Conservation (phyloP, 139 green algal species). For the Chlamydomonas sp. region DNA sequence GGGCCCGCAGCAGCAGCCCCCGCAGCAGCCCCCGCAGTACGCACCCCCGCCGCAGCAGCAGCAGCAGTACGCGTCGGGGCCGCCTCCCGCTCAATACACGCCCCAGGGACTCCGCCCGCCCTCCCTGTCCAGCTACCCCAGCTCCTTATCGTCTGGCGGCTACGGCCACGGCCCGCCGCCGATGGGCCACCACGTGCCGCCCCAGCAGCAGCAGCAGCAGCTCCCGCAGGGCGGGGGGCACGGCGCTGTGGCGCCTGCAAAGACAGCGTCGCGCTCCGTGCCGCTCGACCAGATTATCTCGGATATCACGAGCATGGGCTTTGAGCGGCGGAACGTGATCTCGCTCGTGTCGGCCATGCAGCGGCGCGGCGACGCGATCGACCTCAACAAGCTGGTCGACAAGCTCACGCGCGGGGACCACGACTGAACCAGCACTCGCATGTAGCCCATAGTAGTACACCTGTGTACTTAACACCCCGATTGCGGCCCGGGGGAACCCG, state of each 20-base stretch:
- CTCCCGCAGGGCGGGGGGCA: neutral
- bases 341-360: slow-evolving; percentile 54
- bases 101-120: too few relatives aligned
- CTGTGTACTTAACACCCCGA: too few relatives aligned
- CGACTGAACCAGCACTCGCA: too few relatives aligned
- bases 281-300: slow-evolving; percentile 65
- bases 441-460: too few relatives aligned
- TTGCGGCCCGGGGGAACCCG: too few relatives aligned
- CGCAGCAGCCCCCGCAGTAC: slow-evolving; percentile 3
- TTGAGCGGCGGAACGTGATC: slow-evolving; percentile 46
- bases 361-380: slow-evolving; percentile 53
- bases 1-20: slow-evolving; percentile 13
- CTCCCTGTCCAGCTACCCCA: too few relatives aligned
- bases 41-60: neutral
- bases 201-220: neutral
- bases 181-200: too few relatives aligned
- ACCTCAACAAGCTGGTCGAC: slow-evolving; percentile 79
- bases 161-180: too few relatives aligned
- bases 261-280: too few relatives aligned
- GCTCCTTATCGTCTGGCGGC: too few relatives aligned
- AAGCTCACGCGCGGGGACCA: slow-evolving; percentile 39
- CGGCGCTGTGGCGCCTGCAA: too few relatives aligned
- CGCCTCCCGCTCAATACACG: too few relatives aligned
- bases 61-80: neutral
- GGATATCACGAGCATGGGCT: slow-evolving; percentile 76